Conservation (phyloP, 805 yeast species). For the Millerago galiae region DNA sequence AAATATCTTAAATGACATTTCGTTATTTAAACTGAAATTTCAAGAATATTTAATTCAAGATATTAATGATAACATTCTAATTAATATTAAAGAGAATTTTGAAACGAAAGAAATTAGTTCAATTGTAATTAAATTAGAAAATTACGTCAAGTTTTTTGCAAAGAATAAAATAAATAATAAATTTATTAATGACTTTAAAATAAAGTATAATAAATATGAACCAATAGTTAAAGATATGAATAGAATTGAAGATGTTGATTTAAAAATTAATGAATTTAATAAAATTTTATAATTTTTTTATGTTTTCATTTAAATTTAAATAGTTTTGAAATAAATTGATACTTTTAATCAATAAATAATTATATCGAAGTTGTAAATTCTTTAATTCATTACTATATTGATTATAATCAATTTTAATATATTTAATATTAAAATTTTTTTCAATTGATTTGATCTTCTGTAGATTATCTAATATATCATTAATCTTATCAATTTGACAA, state of each 20-base stretch:
- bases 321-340: constrained; percentile 20
- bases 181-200: constrained; percentile 1
- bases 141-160: background rate
- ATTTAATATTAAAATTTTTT: constrained; percentile 4
- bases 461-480: background rate
- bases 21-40: background rate
- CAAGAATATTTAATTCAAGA: background rate
- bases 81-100: background rate
- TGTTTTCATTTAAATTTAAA: constrained; percentile 16
- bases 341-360: constrained; percentile 17
- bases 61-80: constrained; percentile 1
- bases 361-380: constrained; percentile 16
- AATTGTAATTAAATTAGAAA: background rate
- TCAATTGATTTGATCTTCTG: constrained; percentile 4
- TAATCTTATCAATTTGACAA: constrained; percentile 2
- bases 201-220: background rate
- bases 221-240: constrained; percentile 17
- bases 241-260: constrained; percentile 8
- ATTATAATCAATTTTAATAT: constrained; percentile 6
- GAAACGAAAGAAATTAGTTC: too few relatives aligned
- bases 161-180: background rate
- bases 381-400: constrained; percentile 3
- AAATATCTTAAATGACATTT: background rate
- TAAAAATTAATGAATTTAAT: constrained; percentile 11
- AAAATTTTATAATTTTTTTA: constrained; percentile 7